These are phyloP conservation scores for Phytophthora cactorum DNA, from an alignment of 352 stramenopile species.

Conservation along the genomic window DNA sequence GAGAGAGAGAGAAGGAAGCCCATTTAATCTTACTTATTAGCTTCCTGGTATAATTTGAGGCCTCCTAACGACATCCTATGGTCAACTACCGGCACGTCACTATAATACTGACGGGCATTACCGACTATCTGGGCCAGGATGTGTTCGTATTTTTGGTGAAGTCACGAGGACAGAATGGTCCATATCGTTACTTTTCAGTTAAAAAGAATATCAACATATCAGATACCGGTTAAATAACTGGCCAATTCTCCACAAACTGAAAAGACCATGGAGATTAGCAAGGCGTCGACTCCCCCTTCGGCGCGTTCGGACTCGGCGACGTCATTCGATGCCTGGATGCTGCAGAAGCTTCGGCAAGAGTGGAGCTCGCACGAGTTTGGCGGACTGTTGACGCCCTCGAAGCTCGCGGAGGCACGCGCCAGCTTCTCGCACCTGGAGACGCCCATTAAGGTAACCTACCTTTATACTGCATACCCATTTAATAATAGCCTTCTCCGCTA, in stretches of 20 bases:
- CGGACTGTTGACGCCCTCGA: conserved; percentile 59
- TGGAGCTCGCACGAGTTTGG: conserved; percentile 81
- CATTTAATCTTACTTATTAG: too few species aligned
- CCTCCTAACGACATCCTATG: too few species aligned
- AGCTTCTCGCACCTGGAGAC: conserved; percentile 70
- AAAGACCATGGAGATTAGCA: background rate
- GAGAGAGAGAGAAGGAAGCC: too few species aligned
- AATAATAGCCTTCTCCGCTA: background rate
- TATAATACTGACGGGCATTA: too few species aligned
- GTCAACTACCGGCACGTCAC: too few species aligned
- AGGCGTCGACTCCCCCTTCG: conserved; percentile 21
- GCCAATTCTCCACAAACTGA: background rate
- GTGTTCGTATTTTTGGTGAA: too few species aligned
- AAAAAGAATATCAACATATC: background rate
- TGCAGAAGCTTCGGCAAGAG: conserved; percentile 78
- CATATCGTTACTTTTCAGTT: too few species aligned
- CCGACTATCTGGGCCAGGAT: too few species aligned
- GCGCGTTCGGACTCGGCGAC: conserved; percentile 2
- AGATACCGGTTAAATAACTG: background rate
- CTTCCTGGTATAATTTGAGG: too few species aligned
- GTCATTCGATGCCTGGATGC: conserved; percentile 71
- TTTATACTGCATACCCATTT: background rate
- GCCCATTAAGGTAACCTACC: conserved; percentile 63
- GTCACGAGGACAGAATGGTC: too few species aligned
- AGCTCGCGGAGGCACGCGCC: conserved; percentile 59